Base-by-base conservation (phyloP, 2,329 filamentous ascomycete genomes). In the Diplodia intermedia region DNA sequence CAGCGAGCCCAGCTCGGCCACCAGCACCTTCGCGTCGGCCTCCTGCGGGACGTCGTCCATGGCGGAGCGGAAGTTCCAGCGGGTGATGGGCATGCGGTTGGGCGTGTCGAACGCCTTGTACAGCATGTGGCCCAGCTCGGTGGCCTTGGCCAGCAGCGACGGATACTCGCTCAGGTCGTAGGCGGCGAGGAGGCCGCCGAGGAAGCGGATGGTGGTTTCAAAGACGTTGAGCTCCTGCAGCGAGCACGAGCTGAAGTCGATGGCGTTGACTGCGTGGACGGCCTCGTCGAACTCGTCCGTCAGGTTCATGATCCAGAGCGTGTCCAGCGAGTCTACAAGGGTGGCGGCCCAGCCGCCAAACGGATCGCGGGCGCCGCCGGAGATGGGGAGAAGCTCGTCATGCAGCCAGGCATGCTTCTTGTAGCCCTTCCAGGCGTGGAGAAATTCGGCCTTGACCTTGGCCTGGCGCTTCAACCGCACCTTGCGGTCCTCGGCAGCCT, bases 341-440 rank as follows among this genome's bases (percentile, higher is more conserved):
- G 78, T 83, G 11, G 82, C 82, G 26, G 78, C 81, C 82, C 82
- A 84, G 40, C 82, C 82, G 6, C 82, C 82, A 70, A 83, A 84
- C 6, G 77, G 75, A 70, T 82, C 75, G n/a, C 74, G 73, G 2
- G 71, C 73, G 29, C 73, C 70, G 7, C 79, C 81, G 36, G 76
- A 77, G 2, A 83, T 69, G 4, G 82, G 82, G 36, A 72, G 75
- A 14, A 84, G 75, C 72, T 85, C 83, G 69, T 85, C 83, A 61
- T 79, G 75, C 70, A 78, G 76, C 82, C 82, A 85, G 11, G 83
- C 82, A 69, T 77, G 74, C 43, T 76, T 66, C 65, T 75, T 78
- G 73, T 85, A 85, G 54, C 78, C 76, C 4, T 77, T 73, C 82
- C 82, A 85, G 50, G 73, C 79, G 38, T 79, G 76, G 65, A 77